phyloP scores from a whole-genome alignment of 768 basidiomycete genomes.

The Pleurotus cornucopiae region DNA sequence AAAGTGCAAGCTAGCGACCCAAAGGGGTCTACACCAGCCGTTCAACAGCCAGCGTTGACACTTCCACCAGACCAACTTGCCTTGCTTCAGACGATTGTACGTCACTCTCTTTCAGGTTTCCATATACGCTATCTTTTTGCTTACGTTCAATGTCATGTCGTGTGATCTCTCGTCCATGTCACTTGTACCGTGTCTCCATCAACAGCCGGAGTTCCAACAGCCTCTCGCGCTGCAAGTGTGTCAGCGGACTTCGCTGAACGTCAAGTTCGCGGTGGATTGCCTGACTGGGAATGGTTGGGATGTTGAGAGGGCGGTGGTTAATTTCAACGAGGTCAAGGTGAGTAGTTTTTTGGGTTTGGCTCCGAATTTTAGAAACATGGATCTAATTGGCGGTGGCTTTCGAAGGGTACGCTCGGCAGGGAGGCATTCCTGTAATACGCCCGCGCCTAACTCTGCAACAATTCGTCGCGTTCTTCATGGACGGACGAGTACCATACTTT shows the following conservation, averaged over 20 bases:
- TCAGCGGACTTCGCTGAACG: constrained; percentile 73
- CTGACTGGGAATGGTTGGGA: constrained; percentile 85
- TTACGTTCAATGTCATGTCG: constrained; percentile 9
- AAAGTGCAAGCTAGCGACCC: constrained; percentile 54
- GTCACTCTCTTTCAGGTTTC: constrained; percentile 22
- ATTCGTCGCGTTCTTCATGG: background rate
- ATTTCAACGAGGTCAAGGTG: constrained; percentile 89
- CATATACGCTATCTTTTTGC: constrained; percentile 9
- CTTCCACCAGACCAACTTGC: constrained; percentile 45
- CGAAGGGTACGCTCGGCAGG: constrained; percentile 43
- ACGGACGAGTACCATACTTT: background rate
- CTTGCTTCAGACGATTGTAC: constrained; percentile 53
- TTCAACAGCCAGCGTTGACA: constrained; percentile 21
- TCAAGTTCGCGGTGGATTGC: constrained; percentile 79
- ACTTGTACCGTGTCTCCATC: background rate
- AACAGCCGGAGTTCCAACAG: constrained; percentile 68
- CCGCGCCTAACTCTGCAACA: background rate
- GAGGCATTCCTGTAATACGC: constrained; percentile 47
- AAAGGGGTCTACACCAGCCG: constrained; percentile 19
- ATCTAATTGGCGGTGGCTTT: constrained; percentile 17
- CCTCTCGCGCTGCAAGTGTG: constrained; percentile 66
- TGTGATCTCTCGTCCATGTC: background rate
- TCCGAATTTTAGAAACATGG: background rate
- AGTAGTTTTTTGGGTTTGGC: constrained; percentile 20
- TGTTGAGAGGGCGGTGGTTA: constrained; percentile 68